Evolutionary conservation across 345 rosid species (phyloP).

Genomic region (Aethionema arabicum): DNA sequence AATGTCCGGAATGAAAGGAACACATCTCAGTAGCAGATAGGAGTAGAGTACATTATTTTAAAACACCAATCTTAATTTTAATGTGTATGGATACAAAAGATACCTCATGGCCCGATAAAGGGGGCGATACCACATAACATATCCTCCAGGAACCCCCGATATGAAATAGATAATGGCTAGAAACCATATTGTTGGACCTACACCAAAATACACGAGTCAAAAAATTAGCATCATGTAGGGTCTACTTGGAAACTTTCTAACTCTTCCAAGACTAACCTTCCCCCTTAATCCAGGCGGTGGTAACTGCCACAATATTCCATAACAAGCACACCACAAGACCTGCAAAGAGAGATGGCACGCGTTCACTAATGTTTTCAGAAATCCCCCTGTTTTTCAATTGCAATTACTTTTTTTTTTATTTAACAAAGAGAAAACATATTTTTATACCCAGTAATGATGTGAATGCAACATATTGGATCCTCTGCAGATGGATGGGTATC

Average conservation of each 20-base stretch:
- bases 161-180: conserved; percentile 90
- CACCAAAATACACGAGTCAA: conserved; percentile 25
- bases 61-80: conserved; percentile 5
- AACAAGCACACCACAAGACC: conserved; percentile 74
- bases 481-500: conserved; percentile 94
- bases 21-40: conserved; percentile 11
- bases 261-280: conserved; percentile 54
- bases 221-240: conserved; percentile 9
- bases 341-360: conserved; percentile 33
- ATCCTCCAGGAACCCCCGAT: conserved; percentile 88
- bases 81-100: conserved; percentile 1
- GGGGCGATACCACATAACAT: conserved; percentile 89
- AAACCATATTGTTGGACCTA: conserved; percentile 94
- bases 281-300: conserved; percentile 89
- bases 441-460: conserved; percentile 80
- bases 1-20: not conserved
- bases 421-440: conserved; percentile 12
- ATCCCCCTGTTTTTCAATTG: conserved; percentile 20
- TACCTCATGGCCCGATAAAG: conserved; percentile 97
- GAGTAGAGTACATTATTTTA: conserved; percentile 4
- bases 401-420: conserved; percentile 4
- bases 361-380: conserved; percentile 15
- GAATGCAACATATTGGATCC: conserved; percentile 84
- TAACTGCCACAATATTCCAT: conserved; percentile 88
- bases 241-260: conserved; percentile 15